Base-by-base conservation (phyloP, 1,139 yeast species). In the Hyphopichia khmerensis region DNA sequence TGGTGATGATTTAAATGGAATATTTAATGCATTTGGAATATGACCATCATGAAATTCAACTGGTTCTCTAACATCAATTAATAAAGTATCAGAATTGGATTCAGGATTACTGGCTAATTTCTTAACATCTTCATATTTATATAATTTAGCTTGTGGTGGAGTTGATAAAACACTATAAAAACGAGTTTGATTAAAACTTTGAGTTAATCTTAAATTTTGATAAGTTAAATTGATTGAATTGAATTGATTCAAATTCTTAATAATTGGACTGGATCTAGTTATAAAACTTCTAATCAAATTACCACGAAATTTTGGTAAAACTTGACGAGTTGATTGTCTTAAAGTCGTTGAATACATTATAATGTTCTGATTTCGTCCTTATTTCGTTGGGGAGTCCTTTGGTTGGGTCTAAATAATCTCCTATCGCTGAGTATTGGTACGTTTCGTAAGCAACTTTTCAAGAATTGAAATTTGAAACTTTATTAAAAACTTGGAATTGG, bases 21-120 rank as follows among this genome's bases (percentile, higher is more conserved):
- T 77, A 60, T 93, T 93, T 48, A 90, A 67, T 13, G 99, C 84
- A 24, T 81, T 78, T 24, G 97, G 97, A 54, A 93, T 86, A 59
- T 75, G 78, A 31, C 89, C 90, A 46, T 72, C 81, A 38, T 69
- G 67, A 59, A 62, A 87, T 66, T 93, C 99, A 40, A 73, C 74
- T 3, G 97, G 96, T 66, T 93, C 99, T 59, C 99, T 82, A 27
- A 88, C 97, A 59, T 93, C 99, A 18, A 91, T 81, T 36, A 91
- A 65, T 36, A 87, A 74, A 21, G 76, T 64, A 31, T 74, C 64
- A 10, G 75, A 69, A 45, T 52, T 52, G 50, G 64, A 51, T 23
- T 57, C 58, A 7, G 77, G 77, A 39, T 68, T 50, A 3, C 64
- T 49, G 32, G 73, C 72, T 26, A 84, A 55, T 29, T 68, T 60